Conservation (phyloP, 345 rosid genomes). For the Camelina laxa region DNA sequence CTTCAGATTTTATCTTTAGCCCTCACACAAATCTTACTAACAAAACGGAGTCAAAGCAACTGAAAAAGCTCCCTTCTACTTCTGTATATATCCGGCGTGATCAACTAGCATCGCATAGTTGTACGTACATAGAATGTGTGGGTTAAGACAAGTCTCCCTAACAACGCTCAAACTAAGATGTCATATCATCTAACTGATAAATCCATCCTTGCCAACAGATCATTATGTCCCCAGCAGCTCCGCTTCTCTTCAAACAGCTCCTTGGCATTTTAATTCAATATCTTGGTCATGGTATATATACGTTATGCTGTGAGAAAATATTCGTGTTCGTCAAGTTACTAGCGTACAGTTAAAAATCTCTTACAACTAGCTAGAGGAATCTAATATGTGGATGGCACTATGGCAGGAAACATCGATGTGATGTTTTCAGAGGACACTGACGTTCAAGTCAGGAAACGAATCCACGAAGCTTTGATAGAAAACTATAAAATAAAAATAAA, state of each 20-base stretch:
- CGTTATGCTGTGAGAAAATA: not conserved
- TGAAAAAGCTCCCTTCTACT: not conserved
- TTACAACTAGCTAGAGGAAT: too few species aligned
- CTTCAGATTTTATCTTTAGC: not conserved
- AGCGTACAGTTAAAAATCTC: too few species aligned
- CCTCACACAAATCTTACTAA: not conserved
- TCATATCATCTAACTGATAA: not conserved
- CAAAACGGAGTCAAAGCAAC: not conserved
- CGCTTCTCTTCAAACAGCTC: not conserved
- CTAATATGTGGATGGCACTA: too few species aligned
- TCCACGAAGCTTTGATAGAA: too few species aligned
- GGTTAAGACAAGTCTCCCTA: not conserved
- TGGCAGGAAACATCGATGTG: too few species aligned
- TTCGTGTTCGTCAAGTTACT: not conserved
- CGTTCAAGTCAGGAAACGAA: too few species aligned
- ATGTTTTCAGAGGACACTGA: too few species aligned
- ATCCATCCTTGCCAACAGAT: too few species aligned
- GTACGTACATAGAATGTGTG: not conserved
- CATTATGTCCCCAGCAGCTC: too few species aligned
- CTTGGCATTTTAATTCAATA: not conserved
- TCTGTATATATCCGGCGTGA: not conserved
- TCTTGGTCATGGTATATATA: not conserved
- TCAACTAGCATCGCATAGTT: not conserved
- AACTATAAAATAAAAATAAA: too few species aligned
- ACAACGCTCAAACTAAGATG: not conserved